A percentile compares a stretch with the other conserved stretches of the same genome.
Conservation (phyloP, 2,329 filamentous ascomycete genomes). For the Capronia epimyces region DNA sequence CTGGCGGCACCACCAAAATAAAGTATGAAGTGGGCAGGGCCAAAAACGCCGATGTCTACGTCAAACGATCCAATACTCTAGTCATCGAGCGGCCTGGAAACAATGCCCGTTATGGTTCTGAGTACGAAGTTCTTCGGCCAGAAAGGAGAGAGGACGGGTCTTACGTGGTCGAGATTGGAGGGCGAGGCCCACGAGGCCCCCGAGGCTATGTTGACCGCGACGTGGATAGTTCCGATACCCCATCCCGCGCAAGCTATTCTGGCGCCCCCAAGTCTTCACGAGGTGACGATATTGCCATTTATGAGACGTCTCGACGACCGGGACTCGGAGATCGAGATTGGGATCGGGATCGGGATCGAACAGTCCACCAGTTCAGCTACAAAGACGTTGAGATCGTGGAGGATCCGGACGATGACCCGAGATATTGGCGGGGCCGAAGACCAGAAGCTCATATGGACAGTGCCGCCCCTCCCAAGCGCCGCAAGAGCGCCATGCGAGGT, state of each 20-base stretch:
- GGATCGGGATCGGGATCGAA: constrained; percentile 15
- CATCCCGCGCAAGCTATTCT: constrained; percentile 4
- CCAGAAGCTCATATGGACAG: constrained; percentile 11
- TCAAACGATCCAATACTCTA: constrained; percentile 18
- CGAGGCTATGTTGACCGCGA: constrained; percentile 11
- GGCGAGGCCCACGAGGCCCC: constrained; percentile 1
- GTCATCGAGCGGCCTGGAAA: constrained; percentile 14
- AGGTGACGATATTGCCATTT: constrained; percentile 13
- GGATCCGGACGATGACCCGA: constrained; percentile 19
- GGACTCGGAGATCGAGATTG: too few relatives aligned
- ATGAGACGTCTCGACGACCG: constrained; percentile 2
- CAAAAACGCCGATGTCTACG: constrained; percentile 21
- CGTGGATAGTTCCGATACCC: constrained; percentile 5
- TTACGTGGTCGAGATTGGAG: constrained; percentile 19
- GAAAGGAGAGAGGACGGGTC: constrained; percentile 18
- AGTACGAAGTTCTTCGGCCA: constrained; percentile 24
- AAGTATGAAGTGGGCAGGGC: constrained; percentile 19
- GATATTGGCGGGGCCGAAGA: constrained; percentile 9
- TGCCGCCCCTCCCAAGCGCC: constrained; percentile 8
- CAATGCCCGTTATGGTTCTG: constrained; percentile 15
- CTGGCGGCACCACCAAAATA: constrained; percentile 12
- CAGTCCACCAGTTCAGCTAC: constrained; percentile 9
- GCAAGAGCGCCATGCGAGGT: constrained; percentile 17
- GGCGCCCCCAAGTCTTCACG: not conserved
- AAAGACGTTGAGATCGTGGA: constrained; percentile 23